Evolutionary conservation across 192 early-diverging fungal species (phyloP), one percentile per base, ranked within the genome.

Genomic region (Podila verticillata): DNA sequence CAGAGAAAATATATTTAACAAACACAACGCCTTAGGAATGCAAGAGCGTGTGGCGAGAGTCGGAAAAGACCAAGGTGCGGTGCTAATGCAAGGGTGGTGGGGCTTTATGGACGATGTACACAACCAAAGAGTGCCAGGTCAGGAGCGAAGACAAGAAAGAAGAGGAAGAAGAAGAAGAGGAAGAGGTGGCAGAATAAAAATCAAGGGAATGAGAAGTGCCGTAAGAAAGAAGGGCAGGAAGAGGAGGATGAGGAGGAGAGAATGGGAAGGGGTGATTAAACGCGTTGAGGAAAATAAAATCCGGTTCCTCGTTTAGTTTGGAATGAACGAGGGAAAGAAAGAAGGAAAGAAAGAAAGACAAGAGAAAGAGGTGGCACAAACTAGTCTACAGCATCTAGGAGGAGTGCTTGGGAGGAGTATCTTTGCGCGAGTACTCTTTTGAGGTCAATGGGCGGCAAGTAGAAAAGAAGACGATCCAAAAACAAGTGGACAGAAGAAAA

Each of bases 271-370:
- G 39, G 39, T 44, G 39, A 44, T 15, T 17, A 44, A 44, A 15
- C 39, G 39, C 39, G 39, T 44, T 44, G 58, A 30, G 13, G 15
- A 59, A 59, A 59, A 59, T 19, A 57, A n/a, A 28, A 29, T 19
- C 58, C 58, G 28, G 58, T 59, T 30, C 30, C 30, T 59, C 58
- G 58, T 59, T 29, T 59, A 6, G 30, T 59, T 59, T 32, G 13
- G 58, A 59, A 59, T 59, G 58, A 2, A n/a, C 9, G 49, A 51
- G 22, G 9, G 49, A 56, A 26, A 56, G 22, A 26, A 6, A 28
- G 24, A 7, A n/a, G n/a, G n/a, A n/a, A 24, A n/a, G 54, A 56
- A 26, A 30, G 15, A 59, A 32, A 59, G 19, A 29, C 54, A 56
- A 56, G 28, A 30, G 15, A 59, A 32, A 59, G 19, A 29, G 5